Conservation (phyloP, 768 basidiomycete genomes). For the Leccinum longicurvipes region DNA sequence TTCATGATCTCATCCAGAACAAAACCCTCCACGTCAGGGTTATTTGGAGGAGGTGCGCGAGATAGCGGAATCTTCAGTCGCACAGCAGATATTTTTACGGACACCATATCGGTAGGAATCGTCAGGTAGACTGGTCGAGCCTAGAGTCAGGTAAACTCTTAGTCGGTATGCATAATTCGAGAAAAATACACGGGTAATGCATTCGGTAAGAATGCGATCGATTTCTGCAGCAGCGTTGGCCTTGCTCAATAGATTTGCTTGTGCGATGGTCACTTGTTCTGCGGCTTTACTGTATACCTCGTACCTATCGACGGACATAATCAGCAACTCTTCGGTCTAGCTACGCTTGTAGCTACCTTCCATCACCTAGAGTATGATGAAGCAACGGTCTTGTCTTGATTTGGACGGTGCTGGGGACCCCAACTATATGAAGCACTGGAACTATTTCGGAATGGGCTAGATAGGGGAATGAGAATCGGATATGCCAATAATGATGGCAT, state of each 20-base stretch:
- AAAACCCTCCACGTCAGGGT: conserved; percentile 56
- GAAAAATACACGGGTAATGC: conserved; percentile 49
- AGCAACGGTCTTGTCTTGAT: conserved; percentile 71
- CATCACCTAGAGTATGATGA: conserved; percentile 88
- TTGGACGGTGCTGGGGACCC: conserved; percentile 71
- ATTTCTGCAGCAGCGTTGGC: conserved; percentile 63
- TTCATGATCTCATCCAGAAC: conserved; percentile 73
- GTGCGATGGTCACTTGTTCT: conserved; percentile 68
- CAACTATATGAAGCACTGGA: conserved; percentile 85
- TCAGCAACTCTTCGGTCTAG: background rate
- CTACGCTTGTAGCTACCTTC: conserved; percentile 40
- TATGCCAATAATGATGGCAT: background rate
- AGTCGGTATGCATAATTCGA: background rate
- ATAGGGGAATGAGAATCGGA: conserved; percentile 2
- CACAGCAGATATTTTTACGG: conserved; percentile 60
- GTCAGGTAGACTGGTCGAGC: conserved; percentile 86
- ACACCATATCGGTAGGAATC: conserved; percentile 80
- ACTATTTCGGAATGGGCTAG: conserved; percentile 84
- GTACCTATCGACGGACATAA: conserved; percentile 43
- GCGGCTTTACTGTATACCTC: conserved; percentile 78
- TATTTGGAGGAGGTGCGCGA: conserved; percentile 47
- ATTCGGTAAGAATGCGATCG: conserved; percentile 72
- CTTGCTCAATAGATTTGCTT: conserved; percentile 55
- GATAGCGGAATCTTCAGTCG: conserved; percentile 60
- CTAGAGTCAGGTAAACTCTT: conserved; percentile 29